Conservation (phyloP, 768 basidiomycete species). For the Lactarius psammicola region DNA sequence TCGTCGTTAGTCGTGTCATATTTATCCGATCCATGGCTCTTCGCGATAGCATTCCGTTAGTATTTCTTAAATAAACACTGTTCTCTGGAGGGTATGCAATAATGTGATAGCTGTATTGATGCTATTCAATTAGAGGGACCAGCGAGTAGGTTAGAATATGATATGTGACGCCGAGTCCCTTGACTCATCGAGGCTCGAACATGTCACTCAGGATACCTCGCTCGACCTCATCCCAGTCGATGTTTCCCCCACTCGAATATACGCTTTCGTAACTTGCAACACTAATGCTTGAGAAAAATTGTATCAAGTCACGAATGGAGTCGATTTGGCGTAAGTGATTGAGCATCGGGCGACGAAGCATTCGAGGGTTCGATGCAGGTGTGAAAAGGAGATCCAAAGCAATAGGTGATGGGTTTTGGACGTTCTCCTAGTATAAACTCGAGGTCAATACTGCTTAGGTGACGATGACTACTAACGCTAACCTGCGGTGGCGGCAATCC, state of each 20-base stretch:
- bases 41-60: not conserved
- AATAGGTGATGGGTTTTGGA: slow-evolving; percentile 1
- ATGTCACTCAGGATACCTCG: slow-evolving; percentile 78
- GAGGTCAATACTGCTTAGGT: not conserved
- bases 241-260: slow-evolving; percentile 73
- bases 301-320: slow-evolving; percentile 80
- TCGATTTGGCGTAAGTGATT: slow-evolving; percentile 67
- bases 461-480: not conserved
- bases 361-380: slow-evolving; percentile 40
- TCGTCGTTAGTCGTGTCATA: not conserved
- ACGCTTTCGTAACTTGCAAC: slow-evolving; percentile 87
- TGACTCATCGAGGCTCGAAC: slow-evolving; percentile 70
- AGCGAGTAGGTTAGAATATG: not conserved
- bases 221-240: slow-evolving; percentile 93
- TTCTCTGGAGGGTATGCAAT: slow-evolving; percentile 12
- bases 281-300: slow-evolving; percentile 90
- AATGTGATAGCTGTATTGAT: slow-evolving; percentile 7
- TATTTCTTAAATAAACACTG: slow-evolving; percentile 5
- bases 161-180: not conserved
- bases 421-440: slow-evolving; percentile 6
- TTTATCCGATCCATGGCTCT: slow-evolving; percentile 10
- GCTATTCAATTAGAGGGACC: slow-evolving; percentile 5
- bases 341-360: slow-evolving; percentile 74
- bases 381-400: slow-evolving; percentile 11
- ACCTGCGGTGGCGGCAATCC: slow-evolving; percentile 53